Percentiles rank a stretch among this genome's conserved stretches.
Evolutionary conservation across 2,329 filamentous ascomycete species (phyloP).

Genomic region (Pseudogymnoascus destructans): DNA sequence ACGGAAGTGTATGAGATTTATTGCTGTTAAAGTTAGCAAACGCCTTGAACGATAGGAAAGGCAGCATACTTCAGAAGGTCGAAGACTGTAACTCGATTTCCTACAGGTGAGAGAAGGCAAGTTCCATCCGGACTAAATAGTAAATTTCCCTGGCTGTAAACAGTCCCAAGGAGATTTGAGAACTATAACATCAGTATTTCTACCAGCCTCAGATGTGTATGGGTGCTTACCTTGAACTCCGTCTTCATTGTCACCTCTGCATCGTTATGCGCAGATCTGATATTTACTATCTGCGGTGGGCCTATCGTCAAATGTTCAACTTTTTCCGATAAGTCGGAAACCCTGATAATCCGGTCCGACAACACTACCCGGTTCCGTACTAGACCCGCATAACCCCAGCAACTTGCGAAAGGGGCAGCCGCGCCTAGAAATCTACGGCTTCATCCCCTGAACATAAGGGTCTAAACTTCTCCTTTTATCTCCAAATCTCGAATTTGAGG

Average conservation of each 20-base stretch:
- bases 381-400: not conserved
- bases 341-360: conserved; percentile 10
- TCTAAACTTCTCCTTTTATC: conserved; percentile 6
- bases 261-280: conserved; percentile 17
- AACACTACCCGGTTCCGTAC: not conserved
- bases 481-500: not conserved
- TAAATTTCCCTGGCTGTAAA: conserved; percentile 96
- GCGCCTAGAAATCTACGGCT: conserved; percentile 8
- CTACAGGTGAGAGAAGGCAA: conserved; percentile 88
- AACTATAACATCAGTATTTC: conserved; percentile 49
- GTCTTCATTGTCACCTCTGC: conserved; percentile 70
- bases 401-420: conserved; percentile 8
- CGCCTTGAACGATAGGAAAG: not conserved
- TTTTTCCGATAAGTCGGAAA: conserved; percentile 11
- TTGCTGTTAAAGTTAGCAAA: conserved; percentile 40
- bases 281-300: conserved; percentile 3
- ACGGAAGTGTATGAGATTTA: conserved; percentile 75
- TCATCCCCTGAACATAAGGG: conserved; percentile 10
- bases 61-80: conserved; percentile 74
- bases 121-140: conserved; percentile 94
- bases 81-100: conserved; percentile 91
- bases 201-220: not conserved
- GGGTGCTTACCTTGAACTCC: conserved; percentile 70
- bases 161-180: conserved; percentile 93
- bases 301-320: conserved; percentile 12